Conservation (phyloP, 495 filamentous ascomycete species). For the Hypoxylon perforatum region DNA sequence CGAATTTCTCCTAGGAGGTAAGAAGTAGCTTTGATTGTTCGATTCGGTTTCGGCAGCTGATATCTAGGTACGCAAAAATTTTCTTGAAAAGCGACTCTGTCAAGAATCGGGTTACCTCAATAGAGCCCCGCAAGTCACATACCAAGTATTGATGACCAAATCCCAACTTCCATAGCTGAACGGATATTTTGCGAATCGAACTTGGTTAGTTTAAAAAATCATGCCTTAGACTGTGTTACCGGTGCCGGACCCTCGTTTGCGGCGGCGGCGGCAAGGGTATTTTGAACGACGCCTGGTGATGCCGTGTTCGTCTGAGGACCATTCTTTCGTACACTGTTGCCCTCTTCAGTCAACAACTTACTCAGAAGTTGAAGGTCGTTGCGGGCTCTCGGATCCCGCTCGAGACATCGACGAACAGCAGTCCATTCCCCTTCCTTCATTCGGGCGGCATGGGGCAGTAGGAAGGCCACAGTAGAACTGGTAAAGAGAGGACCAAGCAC, state of each 20-base stretch:
- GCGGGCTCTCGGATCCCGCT: constrained; percentile 60
- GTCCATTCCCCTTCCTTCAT: constrained; percentile 72
- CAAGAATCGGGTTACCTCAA: constrained; percentile 14
- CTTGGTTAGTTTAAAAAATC: constrained; percentile 1
- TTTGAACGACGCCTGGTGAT: constrained; percentile 40
- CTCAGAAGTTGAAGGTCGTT: constrained; percentile 62
- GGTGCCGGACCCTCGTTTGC: constrained; percentile 28
- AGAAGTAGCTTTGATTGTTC: background rate
- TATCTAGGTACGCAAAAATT: background rate
- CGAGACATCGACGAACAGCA: constrained; percentile 69
- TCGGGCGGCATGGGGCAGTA: constrained; percentile 72
- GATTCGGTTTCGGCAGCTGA: background rate
- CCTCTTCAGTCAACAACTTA: constrained; percentile 55
- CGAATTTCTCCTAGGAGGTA: background rate
- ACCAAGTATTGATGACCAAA: background rate
- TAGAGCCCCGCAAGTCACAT: constrained; percentile 3
- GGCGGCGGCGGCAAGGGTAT: constrained; percentile 42
- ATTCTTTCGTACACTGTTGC: constrained; percentile 42
- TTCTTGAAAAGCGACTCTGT: background rate
- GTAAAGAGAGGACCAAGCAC: constrained; percentile 69
- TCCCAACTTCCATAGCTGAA: background rate
- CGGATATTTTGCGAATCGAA: constrained; percentile 8
- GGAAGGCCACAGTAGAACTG: constrained; percentile 71
- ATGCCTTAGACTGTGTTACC: constrained; percentile 30
- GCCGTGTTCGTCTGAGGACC: constrained; percentile 29